Base-by-base conservation (phyloP, 2,329 filamentous ascomycete species). In the Claviceps africana region DNA sequence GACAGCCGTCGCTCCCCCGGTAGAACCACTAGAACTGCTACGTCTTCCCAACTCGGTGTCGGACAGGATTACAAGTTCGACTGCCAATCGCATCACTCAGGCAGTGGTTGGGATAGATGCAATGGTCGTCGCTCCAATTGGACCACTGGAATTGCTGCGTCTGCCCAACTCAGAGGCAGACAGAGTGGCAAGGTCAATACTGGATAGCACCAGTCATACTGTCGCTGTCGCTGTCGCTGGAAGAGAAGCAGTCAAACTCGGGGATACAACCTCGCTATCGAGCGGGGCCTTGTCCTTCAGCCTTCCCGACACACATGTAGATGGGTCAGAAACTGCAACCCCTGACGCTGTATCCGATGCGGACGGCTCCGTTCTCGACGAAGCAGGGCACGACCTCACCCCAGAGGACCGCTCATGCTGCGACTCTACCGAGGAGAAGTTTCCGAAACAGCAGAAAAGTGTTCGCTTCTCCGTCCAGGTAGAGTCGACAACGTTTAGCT, bases 391-490 rank as follows among this genome's bases (percentile, higher is more conserved):
- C 1, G 22, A 31, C 10, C 6, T 3, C 8, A 35, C 19, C 6
- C 31, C 39, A n/a, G 52, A 39, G 22, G 19, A 46, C 11, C 3
- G 19, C 4, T 35, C 57, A 31, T 60, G 57, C 1, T 57, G 57
- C 35, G 60, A 61, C 46, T 52, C 52, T 2, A 50, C 51, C n/a
- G 61, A 61, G 17, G 51, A 40, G 7, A 61, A 59, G 30, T 43
- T 56, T 0, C 43, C 61, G 7, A 76, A 73, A 59, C 69, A 72
- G 37, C 68, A 67, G 42, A 88, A 87, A 67, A 83, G 77, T 51
- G 85, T 88, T 2, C 78, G 82, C 9, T 88, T 88, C 60, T 85
- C 84, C 3, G 77, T 83, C 0, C 76, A 73, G 15, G 78, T 86
- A 1, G 77, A 84, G 60, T 81, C 82, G 9, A 78, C 80, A 1